Conservation (phyloP, 495 filamentous ascomycete species). For the Cercophora sp. region DNA sequence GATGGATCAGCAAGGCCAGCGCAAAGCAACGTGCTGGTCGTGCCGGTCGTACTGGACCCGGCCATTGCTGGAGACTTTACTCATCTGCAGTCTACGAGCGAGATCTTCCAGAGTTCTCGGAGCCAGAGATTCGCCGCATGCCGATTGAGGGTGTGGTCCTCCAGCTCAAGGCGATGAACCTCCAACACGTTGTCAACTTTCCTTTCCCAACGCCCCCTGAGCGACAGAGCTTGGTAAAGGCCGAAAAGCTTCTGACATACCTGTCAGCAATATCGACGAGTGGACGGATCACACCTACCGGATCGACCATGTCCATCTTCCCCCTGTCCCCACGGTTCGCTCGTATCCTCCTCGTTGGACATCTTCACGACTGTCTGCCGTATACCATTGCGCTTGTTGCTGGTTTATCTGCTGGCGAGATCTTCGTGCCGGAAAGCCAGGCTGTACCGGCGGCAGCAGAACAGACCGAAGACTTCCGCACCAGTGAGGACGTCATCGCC, state of each 20-base stretch:
- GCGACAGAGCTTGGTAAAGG: conserved; percentile 70
- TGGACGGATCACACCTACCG: conserved; percentile 73
- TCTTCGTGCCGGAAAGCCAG: conserved; percentile 84
- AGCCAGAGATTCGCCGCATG: conserved; percentile 86
- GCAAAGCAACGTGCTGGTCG: conserved; percentile 90
- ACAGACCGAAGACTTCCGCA: conserved; percentile 50
- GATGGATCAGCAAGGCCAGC: conserved; percentile 97
- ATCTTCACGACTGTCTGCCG: conserved; percentile 75
- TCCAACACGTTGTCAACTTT: conserved; percentile 88
- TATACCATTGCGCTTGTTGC: conserved; percentile 89
- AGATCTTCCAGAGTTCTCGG: conserved; percentile 80
- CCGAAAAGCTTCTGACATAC: conserved; percentile 79
- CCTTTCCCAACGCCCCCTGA: conserved; percentile 96
- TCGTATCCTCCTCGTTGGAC: conserved; percentile 83
- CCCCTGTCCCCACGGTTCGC: conserved; percentile 87
- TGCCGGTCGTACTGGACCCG: conserved; percentile 91
- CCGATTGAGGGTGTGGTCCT: conserved; percentile 90
- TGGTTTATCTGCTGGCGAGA: conserved; percentile 77
- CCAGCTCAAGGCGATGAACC: conserved; percentile 91
- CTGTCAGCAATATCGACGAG: conserved; percentile 61
- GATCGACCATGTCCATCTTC: conserved; percentile 77
- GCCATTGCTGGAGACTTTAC: conserved; percentile 92
- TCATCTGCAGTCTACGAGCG: conserved; percentile 91
- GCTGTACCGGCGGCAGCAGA: conserved; percentile 51
- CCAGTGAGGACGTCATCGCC: conserved; percentile 61